Evolutionary conservation across 345 rosid species (phyloP), one percentile per base, ranked within the genome.

Genomic region (Geranium rotundifolium): DNA sequence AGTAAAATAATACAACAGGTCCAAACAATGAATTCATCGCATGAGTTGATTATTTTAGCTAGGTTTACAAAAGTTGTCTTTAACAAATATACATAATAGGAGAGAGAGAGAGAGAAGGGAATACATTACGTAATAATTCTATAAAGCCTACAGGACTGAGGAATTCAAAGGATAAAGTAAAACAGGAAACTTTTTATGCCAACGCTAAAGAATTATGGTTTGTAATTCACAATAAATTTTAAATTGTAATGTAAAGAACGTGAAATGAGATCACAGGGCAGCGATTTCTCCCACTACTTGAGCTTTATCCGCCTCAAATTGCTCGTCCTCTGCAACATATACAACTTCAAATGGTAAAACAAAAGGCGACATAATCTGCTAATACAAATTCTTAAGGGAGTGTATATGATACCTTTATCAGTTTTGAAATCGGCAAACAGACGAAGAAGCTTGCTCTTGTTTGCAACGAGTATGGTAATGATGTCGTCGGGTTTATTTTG

Each of bases 251-350:
- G 52, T 46, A 9, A 14, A 10, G 52, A 46, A 46, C 52, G 10
- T 46, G 12, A 12, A 46, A 46, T 14, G 16, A 46, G 52, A 9
- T 46, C 61, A 55, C 67, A 92, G 93, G 12, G 79, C 71, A 29
- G 88, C 83, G 18, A 92, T 89, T 81, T 89, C 98, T 73, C 71
- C 86, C 76, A 93, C 80, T 54, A 93, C 96, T 75, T 83, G 96
- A 55, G 89, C 91, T 65, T 93, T 93, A 80, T 90, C 99, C 54
- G 91, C 88, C 74, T 93, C 99, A 54, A 90, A 90, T 66, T 88
- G 92, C 71, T 86, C 95, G 54, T 93, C 90, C 88, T 88, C 99
- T 90, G 96, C 61, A 72, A 67, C 16, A 34, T 62, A 58, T 17
- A 14, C 17, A 58, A 5, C 0, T 29, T 1, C 8, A 50, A 41